A percentile compares a stretch with the other conserved stretches of the same genome.
These are phyloP conservation scores for Solanum pennellii DNA, from an alignment of 257 asterid species.

Conservation along the genomic window DNA sequence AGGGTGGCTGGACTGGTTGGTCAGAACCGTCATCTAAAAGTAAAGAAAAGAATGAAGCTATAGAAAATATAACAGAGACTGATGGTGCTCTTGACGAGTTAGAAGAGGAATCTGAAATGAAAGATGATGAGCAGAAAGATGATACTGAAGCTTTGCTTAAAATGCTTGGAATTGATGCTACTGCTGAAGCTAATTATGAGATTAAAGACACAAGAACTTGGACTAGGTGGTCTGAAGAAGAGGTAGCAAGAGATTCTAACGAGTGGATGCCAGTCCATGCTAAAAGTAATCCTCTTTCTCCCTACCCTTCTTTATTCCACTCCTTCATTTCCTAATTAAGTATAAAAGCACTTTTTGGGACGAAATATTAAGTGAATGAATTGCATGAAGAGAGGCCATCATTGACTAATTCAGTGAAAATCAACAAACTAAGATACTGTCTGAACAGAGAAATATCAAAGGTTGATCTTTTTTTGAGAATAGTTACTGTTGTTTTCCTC, in stretches of 20 bases:
- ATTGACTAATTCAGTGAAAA: background rate
- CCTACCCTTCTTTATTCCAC: background rate
- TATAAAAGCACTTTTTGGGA: background rate
- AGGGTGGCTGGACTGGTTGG: slow-evolving; percentile 99
- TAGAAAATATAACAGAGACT: slow-evolving; percentile 21
- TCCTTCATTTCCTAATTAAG: background rate
- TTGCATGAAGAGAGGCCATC: background rate
- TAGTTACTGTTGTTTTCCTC: background rate
- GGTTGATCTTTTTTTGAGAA: background rate
- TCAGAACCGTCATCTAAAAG: slow-evolving; percentile 49
- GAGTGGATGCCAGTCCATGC: slow-evolving; percentile 84
- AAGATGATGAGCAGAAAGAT: slow-evolving; percentile 52
- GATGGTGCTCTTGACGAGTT: slow-evolving; percentile 38
- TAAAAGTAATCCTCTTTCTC: slow-evolving; percentile 31
- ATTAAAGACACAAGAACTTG: slow-evolving; percentile 69
- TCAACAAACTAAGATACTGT: background rate
- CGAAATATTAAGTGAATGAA: background rate
- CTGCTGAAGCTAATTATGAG: slow-evolving; percentile 61
- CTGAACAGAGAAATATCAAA: background rate
- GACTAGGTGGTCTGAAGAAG: slow-evolving; percentile 84
- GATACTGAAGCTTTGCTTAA: slow-evolving; percentile 75
- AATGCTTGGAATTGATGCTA: slow-evolving; percentile 76
- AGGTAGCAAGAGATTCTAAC: slow-evolving; percentile 48
- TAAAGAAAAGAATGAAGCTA: slow-evolving; percentile 27
- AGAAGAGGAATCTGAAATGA: slow-evolving; percentile 39